Conservation (phyloP, 164 flowering plant genomes). For the Aristolochia fimbriata region DNA sequence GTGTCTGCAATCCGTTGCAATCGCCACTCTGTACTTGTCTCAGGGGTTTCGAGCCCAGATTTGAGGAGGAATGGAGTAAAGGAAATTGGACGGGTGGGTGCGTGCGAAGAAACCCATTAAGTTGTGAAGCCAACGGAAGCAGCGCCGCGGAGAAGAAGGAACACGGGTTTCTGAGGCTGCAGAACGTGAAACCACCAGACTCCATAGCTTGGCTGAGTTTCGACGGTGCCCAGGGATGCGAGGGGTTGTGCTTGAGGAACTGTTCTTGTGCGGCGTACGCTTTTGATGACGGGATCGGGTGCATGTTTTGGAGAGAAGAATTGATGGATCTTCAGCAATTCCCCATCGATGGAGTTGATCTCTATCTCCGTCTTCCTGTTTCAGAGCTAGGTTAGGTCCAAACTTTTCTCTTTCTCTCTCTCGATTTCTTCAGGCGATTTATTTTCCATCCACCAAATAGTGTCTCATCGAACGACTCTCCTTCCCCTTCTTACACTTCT, state of each 20-base stretch:
- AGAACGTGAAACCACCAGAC: conserved; percentile 21
- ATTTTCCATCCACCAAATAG: too few species aligned
- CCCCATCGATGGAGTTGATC: neutral
- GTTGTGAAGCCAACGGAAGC: neutral
- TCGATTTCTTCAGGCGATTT: neutral
- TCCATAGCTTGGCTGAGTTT: neutral
- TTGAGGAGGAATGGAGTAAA: conserved; percentile 14
- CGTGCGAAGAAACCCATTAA: neutral
- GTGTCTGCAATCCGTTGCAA: neutral
- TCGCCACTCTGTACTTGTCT: conserved; percentile 26
- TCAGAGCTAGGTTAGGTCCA: conserved; percentile 11
- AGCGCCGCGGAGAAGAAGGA: neutral
- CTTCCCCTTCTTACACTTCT: too few species aligned
- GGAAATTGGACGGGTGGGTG: conserved; percentile 1
- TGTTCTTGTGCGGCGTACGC: conserved; percentile 17
- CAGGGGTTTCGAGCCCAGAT: conserved; percentile 25
- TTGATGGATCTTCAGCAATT: conserved; percentile 12
- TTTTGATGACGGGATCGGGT: conserved; percentile 8
- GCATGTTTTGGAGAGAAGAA: conserved; percentile 12
- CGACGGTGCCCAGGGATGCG: neutral
- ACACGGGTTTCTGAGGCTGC: conserved; percentile 26
- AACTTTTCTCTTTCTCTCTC: neutral
- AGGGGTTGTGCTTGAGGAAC: conserved; percentile 5
- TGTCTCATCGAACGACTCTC: too few species aligned
- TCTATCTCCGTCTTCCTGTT: conserved; percentile 7